Evolutionary conservation across 176 grass and related monocot genomes (phyloP), one percentile per base, ranked within the genome.

Genomic region (Triticum turgidum): DNA sequence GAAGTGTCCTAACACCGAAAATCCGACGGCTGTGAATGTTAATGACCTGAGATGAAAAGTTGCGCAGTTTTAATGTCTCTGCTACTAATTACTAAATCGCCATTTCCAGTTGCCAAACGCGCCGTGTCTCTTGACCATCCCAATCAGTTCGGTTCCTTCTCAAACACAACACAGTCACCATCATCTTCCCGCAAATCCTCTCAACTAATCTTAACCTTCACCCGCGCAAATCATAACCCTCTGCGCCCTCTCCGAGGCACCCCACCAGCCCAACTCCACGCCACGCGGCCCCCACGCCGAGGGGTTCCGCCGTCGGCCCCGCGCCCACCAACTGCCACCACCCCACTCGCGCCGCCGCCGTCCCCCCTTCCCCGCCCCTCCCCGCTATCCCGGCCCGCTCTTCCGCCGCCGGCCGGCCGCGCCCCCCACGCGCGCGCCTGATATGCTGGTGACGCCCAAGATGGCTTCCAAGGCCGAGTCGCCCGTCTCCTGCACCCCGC

Each of bases 401-500:
- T 66, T 37, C 86, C 52, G 78, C 69, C 78, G 15, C 18, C 65
- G 35, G 15, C 51, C 42, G 64, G 82, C n/a, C 41, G 67, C 73
- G 20, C 51, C 25, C 13, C 13, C 30, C 13, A 30, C 37, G 27
- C 24, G 56, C 20, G 39, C 5, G 24, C 73, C 14, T 30, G 59
- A 72, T 29, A n/a, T 84, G 32, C 27, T 49, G n/a, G 79, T 82
- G 38, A 79, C 85, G 41, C 74, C 76, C 21, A 64, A 75, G 83
- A 6, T 84, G 80, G 83, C 73, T 6, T 42, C 77, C 51, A 91
- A 90, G 82, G 89, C 63, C 69, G 85, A 59, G 75, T 80, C 84
- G 62, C 68, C 78, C 22, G 82, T 82, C 62, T 76, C 78, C 38
- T 79, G 87, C 45, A 69, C 84, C 44, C 79, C 52, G 59, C 33